Evolutionary conservation across 169 alveolate species (phyloP).

Genomic region (Cryptosporidium parvum): DNA sequence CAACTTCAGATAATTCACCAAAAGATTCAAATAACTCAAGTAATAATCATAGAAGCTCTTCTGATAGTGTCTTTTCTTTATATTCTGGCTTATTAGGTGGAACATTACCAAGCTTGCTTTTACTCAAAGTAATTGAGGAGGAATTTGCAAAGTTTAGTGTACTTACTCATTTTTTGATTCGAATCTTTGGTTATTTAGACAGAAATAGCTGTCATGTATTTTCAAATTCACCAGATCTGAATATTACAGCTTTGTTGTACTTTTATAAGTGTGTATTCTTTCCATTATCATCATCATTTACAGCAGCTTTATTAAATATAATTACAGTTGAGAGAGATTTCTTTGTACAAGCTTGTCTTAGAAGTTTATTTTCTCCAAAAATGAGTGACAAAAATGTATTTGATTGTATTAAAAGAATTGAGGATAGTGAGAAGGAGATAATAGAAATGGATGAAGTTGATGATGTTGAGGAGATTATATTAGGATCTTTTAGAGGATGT

Average conservation of each 20-base stretch:
- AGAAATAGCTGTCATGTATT: constrained; percentile 62
- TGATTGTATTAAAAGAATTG: not conserved
- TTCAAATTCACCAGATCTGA: constrained; percentile 49
- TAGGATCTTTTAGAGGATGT: not conserved
- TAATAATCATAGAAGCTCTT: not conserved
- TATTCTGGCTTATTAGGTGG: constrained; percentile 36
- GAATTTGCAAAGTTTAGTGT: constrained; percentile 71
- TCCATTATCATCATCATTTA: constrained; percentile 48
- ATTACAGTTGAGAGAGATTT: constrained; percentile 63
- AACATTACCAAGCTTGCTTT: constrained; percentile 40
- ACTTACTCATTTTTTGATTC: constrained; percentile 32
- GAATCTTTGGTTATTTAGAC: constrained; percentile 57
- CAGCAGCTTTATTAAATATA: constrained; percentile 60
- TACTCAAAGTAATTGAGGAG: constrained; percentile 41
- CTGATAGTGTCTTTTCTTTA: constrained; percentile 17
- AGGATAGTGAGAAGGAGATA: not conserved
- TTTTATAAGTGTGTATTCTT: constrained; percentile 65
- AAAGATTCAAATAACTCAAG: not conserved
- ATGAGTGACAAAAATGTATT: constrained; percentile 24
- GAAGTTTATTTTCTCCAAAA: constrained; percentile 12
- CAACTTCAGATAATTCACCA: not conserved
- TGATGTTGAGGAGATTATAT: not conserved
- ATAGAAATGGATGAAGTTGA: not conserved
- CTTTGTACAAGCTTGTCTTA: constrained; percentile 19
- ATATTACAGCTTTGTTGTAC: constrained; percentile 37